phyloP scores from a whole-genome alignment of 352 stramenopile species.

The Phytophthora uliginosa region DNA sequence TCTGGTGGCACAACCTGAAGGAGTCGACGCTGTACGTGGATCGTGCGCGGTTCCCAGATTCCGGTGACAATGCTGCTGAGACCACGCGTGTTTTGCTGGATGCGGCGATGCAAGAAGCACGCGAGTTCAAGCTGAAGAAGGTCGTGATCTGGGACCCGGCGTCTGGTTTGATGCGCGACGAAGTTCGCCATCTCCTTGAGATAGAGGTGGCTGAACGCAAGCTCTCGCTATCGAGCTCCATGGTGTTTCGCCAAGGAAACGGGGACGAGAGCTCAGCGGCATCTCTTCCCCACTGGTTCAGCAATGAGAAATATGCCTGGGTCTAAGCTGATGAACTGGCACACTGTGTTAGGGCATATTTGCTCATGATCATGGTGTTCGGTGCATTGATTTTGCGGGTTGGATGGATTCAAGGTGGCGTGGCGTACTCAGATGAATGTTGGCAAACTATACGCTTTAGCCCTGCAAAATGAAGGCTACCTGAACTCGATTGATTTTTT shows the following conservation, averaged over 20 bases:
- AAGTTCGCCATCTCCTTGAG: constrained; percentile 32
- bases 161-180: constrained; percentile 30
- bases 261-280: not conserved
- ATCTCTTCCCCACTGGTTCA: constrained; percentile 45
- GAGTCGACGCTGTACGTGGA: constrained; percentile 63
- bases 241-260: constrained; percentile 45
- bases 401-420: not conserved
- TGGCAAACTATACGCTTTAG: not conserved
- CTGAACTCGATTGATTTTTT: not conserved
- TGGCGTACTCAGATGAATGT: not conserved
- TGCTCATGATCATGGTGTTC: not conserved
- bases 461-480: not conserved
- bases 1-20: constrained; percentile 70
- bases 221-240: constrained; percentile 59
- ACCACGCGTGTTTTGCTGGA: constrained; percentile 31
- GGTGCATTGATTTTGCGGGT: not conserved
- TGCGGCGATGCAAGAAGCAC: constrained; percentile 39
- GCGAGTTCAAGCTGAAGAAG: constrained; percentile 44
- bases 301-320: constrained; percentile 71
- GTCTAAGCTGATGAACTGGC: constrained; percentile 30
- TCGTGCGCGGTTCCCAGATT: constrained; percentile 46
- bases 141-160: constrained; percentile 57
- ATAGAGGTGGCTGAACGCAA: constrained; percentile 41
- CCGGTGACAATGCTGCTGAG: constrained; percentile 18
- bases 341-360: not conserved